Evolutionary conservation across 306 rosid species (phyloP).

Genomic region (Cicer judaicum): DNA sequence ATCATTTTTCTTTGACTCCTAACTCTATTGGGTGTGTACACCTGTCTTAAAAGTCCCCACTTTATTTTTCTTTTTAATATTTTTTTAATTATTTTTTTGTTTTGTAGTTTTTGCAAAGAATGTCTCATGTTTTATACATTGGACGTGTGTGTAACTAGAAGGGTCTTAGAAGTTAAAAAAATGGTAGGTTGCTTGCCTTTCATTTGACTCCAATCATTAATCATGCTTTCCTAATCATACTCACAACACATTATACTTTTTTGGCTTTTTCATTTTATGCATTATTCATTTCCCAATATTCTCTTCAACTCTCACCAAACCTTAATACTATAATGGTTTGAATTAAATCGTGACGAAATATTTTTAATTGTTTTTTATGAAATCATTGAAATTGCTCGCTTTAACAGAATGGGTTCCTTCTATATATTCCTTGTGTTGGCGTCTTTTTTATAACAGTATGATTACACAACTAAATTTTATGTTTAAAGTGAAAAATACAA

Average conservation of each 20-base stretch:
- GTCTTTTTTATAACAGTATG: not conserved
- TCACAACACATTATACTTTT: conserved; percentile 12
- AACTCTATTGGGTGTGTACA: conserved; percentile 41
- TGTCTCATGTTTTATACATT: not conserved
- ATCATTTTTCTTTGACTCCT: conserved; percentile 59
- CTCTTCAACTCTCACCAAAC: conserved; percentile 43
- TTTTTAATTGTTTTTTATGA: not conserved
- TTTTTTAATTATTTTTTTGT: not conserved
- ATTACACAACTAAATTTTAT: not conserved
- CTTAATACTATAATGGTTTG: conserved; percentile 2
- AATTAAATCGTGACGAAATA: not conserved
- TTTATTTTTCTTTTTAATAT: not conserved
- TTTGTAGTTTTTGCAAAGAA: conserved; percentile 15
- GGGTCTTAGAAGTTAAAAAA: conserved; percentile 58
- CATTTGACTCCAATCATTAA: conserved; percentile 71
- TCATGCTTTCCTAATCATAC: conserved; percentile 51
- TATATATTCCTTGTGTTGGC: conserved; percentile 4
- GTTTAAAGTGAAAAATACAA: not conserved
- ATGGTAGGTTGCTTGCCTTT: conserved; percentile 70
- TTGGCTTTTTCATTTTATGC: conserved; percentile 28
- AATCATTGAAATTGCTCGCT: not conserved
- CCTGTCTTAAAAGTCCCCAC: conserved; percentile 44
- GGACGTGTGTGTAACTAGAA: conserved; percentile 21
- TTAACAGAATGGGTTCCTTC: conserved; percentile 24
- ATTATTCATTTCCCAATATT: conserved; percentile 3